phyloP scores from a whole-genome alignment of 495 filamentous ascomycete genomes.

The Chaetomium fimeti region DNA sequence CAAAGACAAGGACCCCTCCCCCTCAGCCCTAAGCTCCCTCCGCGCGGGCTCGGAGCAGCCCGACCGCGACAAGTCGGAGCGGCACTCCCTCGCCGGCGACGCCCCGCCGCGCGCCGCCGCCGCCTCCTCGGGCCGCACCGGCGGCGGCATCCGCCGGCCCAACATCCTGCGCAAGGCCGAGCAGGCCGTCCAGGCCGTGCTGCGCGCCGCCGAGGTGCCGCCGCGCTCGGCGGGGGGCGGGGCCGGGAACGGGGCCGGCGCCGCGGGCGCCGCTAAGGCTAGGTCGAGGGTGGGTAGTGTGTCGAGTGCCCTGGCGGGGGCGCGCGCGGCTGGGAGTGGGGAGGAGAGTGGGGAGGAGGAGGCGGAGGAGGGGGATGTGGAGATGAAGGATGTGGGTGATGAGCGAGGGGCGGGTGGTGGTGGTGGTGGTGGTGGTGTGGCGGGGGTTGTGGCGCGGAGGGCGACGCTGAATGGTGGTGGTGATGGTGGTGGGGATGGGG shows the following conservation, averaged over 20 bases:
- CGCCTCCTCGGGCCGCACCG: neutral
- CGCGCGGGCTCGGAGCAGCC: slow-evolving; percentile 35
- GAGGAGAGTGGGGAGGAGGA: slow-evolving; percentile 22
- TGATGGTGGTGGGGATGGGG: slow-evolving; percentile 21
- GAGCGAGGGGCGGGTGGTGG: slow-evolving; percentile 20
- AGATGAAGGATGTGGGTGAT: slow-evolving; percentile 39
- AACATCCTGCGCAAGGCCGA: slow-evolving; percentile 53
- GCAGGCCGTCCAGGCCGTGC: slow-evolving; percentile 43
- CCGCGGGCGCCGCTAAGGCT: neutral
- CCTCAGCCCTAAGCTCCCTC: slow-evolving; percentile 24
- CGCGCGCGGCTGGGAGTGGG: slow-evolving; percentile 25
- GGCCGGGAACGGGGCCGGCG: neutral
- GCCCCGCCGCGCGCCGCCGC: slow-evolving; percentile 28
- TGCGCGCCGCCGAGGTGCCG: slow-evolving; percentile 44
- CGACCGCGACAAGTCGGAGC: slow-evolving; percentile 37
- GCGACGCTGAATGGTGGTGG: slow-evolving; percentile 17
- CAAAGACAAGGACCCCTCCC: slow-evolving; percentile 14
- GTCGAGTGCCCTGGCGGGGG: slow-evolving; percentile 41
- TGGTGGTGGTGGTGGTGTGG: slow-evolving; percentile 29
- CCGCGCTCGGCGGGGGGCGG: slow-evolving; percentile 35
- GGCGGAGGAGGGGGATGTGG: slow-evolving; percentile 32
- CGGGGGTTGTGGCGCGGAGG: neutral
- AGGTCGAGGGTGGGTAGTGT: slow-evolving; percentile 42
- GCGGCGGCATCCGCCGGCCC: slow-evolving; percentile 38
- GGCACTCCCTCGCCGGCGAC: slow-evolving; percentile 39